Evolutionary conservation across 2,329 filamentous ascomycete species (phyloP).

Genomic region (Aspergillus pseudoterreus): DNA sequence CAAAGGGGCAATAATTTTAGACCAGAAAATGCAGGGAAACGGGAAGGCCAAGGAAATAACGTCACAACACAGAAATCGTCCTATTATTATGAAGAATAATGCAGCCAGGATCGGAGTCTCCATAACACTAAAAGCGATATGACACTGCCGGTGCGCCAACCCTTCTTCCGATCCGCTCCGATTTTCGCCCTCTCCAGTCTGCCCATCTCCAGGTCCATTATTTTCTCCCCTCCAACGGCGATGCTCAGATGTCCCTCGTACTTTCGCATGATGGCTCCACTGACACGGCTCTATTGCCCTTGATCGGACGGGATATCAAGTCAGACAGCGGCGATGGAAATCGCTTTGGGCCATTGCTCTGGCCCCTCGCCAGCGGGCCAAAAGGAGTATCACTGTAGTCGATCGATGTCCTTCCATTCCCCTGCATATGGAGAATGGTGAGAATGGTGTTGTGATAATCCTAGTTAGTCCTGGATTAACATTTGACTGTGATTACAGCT

Average conservation of each 20-base stretch:
- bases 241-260: too few relatives aligned
- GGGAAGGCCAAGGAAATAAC: neutral
- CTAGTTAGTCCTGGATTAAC: too few relatives aligned
- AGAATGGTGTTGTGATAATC: too few relatives aligned
- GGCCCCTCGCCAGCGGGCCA: constrained; percentile 4
- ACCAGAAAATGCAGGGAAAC: neutral
- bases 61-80: too few relatives aligned
- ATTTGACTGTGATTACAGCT: too few relatives aligned
- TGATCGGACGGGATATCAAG: neutral
- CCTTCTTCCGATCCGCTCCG: neutral
- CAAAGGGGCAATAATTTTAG: neutral
- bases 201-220: neutral
- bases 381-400: constrained; percentile 4
- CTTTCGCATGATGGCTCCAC: too few relatives aligned
- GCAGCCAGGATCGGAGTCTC: too few relatives aligned
- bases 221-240: too few relatives aligned
- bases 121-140: neutral
- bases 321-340: neutral
- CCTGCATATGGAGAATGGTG: neutral
- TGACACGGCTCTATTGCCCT: neutral
- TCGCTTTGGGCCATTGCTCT: neutral
- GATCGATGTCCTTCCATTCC: neutral
- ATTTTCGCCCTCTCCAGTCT: neutral
- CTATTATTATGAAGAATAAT: too few relatives aligned
- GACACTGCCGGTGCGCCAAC: neutral